Percentiles rank a stretch among this genome's conserved stretches.
These are phyloP conservation scores for Trypanosomatidae sp. DNA, from an alignment of 208 protist genomes.

Conservation along the genomic window DNA sequence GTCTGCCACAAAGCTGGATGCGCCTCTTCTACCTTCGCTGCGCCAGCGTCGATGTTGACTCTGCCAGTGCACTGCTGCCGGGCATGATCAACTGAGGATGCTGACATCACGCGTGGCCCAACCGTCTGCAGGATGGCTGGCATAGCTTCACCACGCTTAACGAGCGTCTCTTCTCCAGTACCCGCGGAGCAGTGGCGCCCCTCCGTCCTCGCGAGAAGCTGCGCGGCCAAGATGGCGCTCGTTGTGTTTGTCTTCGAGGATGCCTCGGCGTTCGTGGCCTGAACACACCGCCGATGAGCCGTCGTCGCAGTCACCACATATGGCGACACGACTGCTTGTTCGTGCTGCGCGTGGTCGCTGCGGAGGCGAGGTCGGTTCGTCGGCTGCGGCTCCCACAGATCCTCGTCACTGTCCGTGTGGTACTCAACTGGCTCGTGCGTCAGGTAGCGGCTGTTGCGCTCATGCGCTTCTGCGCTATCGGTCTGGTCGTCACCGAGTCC, in stretches of 20 bases:
- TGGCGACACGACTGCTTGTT: neutral
- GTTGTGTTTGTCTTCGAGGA: neutral
- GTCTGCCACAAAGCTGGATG: neutral
- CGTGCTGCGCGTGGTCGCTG: slow-evolving; percentile 3
- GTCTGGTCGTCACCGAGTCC: slow-evolving; percentile 1
- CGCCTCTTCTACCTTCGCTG: neutral
- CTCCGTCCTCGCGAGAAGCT: neutral
- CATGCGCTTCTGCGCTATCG: neutral
- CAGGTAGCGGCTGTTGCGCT: slow-evolving; percentile 3
- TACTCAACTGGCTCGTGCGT: slow-evolving; percentile 5
- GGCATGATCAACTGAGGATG: neutral
- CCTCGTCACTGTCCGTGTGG: neutral
- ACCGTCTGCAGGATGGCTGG: neutral
- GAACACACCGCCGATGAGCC: neutral
- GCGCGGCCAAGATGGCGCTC: neutral
- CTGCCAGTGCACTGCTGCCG: neutral
- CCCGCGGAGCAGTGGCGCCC: neutral
- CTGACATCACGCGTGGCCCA: slow-evolving; percentile 3
- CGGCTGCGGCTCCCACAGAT: neutral
- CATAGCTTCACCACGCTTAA: neutral
- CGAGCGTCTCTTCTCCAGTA: neutral
- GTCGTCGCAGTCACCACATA: neutral
- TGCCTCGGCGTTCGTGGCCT: neutral
- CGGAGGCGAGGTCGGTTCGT: neutral
- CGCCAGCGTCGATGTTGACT: neutral